Evolutionary conservation across 2,329 filamentous ascomycete species (phyloP).

Genomic region (Penicillium italicum): DNA sequence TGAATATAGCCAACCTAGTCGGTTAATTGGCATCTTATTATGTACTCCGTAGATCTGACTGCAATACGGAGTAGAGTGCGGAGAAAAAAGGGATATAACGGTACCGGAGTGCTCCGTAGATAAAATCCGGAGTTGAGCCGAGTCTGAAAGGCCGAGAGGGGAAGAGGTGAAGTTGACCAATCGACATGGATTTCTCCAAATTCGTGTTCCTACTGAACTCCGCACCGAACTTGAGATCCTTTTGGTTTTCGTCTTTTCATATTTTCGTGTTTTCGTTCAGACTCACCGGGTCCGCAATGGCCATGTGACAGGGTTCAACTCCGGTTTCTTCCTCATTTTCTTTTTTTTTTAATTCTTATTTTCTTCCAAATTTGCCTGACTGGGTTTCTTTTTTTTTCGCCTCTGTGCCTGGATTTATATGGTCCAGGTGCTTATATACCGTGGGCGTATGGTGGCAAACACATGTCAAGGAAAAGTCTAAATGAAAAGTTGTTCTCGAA

Average conservation of each 20-base stretch:
- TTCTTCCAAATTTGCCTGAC: conserved; percentile 17
- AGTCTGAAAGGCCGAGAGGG: conserved; percentile 5
- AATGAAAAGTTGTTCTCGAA: neutral
- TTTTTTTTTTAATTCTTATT: no score
- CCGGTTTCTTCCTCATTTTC: conserved; percentile 19
- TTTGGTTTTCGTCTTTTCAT: neutral
- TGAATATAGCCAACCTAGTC: neutral
- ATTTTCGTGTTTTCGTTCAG: neutral
- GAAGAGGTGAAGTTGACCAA: conserved; percentile 6
- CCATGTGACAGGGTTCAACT: conserved; percentile 11
- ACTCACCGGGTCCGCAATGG: neutral
- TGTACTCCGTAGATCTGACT: neutral
- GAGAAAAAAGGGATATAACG: conserved; percentile 1
- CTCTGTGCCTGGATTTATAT: neutral
- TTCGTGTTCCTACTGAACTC: conserved; percentile 9
- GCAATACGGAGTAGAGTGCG: neutral
- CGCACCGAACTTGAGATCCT: conserved; percentile 18
- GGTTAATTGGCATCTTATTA: no score
- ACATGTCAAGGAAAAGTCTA: neutral
- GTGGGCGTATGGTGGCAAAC: conserved; percentile 18
- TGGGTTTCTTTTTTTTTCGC: conserved; percentile 5
- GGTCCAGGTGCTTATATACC: neutral
- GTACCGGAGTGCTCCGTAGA: neutral
- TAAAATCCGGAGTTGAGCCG: conserved; percentile 20
- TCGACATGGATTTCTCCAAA: conserved; percentile 14